These are phyloP conservation scores for Astrephomene gubernaculifera DNA, from an alignment of 139 green algal species.

Conservation along the genomic window DNA sequence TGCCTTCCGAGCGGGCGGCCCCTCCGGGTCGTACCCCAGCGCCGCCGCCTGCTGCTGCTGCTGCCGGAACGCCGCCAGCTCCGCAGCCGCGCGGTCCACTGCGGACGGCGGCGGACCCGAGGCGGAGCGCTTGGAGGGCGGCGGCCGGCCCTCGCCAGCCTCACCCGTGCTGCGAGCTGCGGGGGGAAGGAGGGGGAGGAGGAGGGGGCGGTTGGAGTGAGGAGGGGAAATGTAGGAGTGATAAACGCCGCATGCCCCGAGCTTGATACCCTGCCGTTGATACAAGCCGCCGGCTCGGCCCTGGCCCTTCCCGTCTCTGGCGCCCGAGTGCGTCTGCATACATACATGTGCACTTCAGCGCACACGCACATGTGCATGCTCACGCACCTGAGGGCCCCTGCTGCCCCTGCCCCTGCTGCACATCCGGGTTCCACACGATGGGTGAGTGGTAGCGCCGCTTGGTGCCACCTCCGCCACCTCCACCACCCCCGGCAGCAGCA, in stretches of 20 bases:
- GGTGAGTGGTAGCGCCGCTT: conserved; percentile 49
- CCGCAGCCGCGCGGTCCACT: conserved; percentile 46
- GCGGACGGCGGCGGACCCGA: not conserved
- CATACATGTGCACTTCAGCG: too few species aligned
- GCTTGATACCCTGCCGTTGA: too few species aligned
- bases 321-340: too few species aligned
- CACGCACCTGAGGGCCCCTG: too few species aligned
- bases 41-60: conserved; percentile 34
- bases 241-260: too few species aligned
- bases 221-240: too few species aligned
- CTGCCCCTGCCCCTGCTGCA: not conserved
- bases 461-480: not conserved
- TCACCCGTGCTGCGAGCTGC: not conserved
- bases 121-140: conserved; percentile 22
- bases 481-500: not conserved
- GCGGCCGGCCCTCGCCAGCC: not conserved
- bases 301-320: too few species aligned
- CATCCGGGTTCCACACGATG: conserved; percentile 52
- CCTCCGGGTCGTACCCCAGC: conserved; percentile 51
- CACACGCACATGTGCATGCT: too few species aligned
- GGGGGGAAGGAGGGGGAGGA: not conserved
- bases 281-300: too few species aligned
- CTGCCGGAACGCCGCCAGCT: conserved; percentile 53
- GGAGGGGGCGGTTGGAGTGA: too few species aligned
- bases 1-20: conserved; percentile 61